Evolutionary conservation across 1,284 basidiomycete species (phyloP).

Genomic region (Volvariella surrecta): DNA sequence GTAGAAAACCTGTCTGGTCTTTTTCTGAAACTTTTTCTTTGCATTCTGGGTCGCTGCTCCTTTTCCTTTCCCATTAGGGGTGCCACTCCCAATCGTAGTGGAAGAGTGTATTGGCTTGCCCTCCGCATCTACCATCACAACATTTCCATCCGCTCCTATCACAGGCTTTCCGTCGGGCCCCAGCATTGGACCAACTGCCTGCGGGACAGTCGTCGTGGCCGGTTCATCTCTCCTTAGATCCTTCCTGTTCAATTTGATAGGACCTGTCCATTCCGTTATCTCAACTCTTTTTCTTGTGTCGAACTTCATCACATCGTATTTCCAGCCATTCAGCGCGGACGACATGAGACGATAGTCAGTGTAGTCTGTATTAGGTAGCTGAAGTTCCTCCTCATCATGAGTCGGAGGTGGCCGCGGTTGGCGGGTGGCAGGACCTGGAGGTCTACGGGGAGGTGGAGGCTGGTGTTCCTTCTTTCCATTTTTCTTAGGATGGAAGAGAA

Average conservation of each 20-base stretch:
- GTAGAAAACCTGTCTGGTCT: slow-evolving; percentile 76
- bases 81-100: slow-evolving; percentile 13
- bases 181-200: slow-evolving; percentile 59
- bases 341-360: slow-evolving; percentile 70
- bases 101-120: slow-evolving; percentile 52
- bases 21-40: slow-evolving; percentile 78
- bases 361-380: slow-evolving; percentile 54
- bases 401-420: slow-evolving; percentile 15
- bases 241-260: slow-evolving; percentile 82
- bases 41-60: slow-evolving; percentile 23
- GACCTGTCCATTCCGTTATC: slow-evolving; percentile 52
- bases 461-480: slow-evolving; percentile 25
- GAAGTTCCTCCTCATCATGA: slow-evolving; percentile 35
- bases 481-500: slow-evolving; percentile 50
- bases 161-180: slow-evolving; percentile 74
- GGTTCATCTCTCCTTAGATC: slow-evolving; percentile 53
- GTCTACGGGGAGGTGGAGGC: slow-evolving; percentile 21
- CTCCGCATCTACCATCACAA: slow-evolving; percentile 75
- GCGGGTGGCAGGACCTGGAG: slow-evolving; percentile 15
- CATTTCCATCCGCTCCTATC: slow-evolving; percentile 60
- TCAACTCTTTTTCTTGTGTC: slow-evolving; percentile 64
- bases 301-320: slow-evolving; percentile 81
- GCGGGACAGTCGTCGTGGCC: slow-evolving; percentile 25
- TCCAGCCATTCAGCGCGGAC: slow-evolving; percentile 72
- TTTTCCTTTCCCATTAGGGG: slow-evolving; percentile 35